phyloP scores from a whole-genome alignment of 345 rosid genomes.

The Leavenworthia alabamica region DNA sequence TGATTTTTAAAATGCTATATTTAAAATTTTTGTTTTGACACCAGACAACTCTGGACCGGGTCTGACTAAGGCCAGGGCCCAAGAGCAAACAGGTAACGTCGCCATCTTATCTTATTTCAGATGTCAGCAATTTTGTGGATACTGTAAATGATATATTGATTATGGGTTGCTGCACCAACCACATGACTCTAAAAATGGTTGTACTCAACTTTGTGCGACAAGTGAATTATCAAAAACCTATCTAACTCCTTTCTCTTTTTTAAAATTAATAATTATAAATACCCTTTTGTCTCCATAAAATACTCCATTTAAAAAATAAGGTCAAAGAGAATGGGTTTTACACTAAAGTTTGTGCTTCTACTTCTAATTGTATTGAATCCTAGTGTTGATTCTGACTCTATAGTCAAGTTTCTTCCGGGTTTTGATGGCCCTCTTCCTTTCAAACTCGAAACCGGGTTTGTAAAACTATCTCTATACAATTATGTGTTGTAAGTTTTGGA shows the following conservation, averaged over 20 bases:
- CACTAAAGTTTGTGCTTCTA: neutral
- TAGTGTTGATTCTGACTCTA: slow-evolving; percentile 24
- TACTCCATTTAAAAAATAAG: neutral
- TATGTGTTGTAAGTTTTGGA: neutral
- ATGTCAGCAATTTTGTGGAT: neutral
- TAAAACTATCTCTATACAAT: neutral
- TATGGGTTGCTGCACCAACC: slow-evolving; percentile 10
- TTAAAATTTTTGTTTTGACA: neutral
- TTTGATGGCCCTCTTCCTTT: slow-evolving; percentile 41
- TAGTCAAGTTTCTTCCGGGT: slow-evolving; percentile 34
- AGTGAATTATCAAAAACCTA: neutral
- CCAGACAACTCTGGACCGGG: neutral
- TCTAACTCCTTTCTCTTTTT: neutral
- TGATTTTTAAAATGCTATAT: neutral
- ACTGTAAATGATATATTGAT: neutral
- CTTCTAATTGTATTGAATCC: neutral
- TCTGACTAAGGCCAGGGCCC: neutral
- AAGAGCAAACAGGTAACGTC: neutral
- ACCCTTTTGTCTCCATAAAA: neutral
- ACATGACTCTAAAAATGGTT: neutral
- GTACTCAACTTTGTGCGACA: neutral
- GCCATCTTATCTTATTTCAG: neutral
- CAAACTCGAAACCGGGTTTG: slow-evolving; percentile 48
- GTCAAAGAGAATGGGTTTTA: neutral
- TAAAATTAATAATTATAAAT: neutral